A percentile compares a stretch with the other conserved stretches of the same genome.
These are phyloP conservation scores for Puccinellia tenuiflora DNA, from an alignment of 176 grass and related monocot genomes.

Conservation along the genomic window DNA sequence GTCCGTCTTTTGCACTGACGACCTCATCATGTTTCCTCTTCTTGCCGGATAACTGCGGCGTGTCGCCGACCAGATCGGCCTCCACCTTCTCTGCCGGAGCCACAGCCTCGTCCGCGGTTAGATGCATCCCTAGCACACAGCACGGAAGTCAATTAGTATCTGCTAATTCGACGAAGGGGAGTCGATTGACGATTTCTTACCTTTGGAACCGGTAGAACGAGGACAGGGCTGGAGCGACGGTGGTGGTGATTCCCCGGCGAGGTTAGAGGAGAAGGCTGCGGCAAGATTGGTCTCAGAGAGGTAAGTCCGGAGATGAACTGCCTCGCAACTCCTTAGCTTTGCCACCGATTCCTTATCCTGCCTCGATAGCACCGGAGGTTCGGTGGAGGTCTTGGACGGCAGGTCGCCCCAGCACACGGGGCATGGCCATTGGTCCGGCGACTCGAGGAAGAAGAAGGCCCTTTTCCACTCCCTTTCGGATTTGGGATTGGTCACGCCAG, in stretches of 20 bases:
- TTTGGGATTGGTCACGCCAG: not conserved
- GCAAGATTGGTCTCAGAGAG: not conserved
- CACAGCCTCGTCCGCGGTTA: not conserved
- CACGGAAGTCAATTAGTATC: not conserved
- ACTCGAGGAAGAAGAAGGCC: not conserved
- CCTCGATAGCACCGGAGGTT: not conserved
- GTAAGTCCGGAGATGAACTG: not conserved
- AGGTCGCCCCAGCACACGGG: not conserved
- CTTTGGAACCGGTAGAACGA: not conserved
- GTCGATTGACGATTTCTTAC: not conserved
- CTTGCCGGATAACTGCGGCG: not conserved
- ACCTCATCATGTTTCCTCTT: constrained; percentile 7
- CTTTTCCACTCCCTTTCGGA: not conserved
- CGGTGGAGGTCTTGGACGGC: not conserved
- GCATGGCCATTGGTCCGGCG: not conserved
- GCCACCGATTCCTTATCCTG: not conserved
- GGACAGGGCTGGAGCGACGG: not conserved
- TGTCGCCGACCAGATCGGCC: not conserved
- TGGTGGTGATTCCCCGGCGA: not conserved
- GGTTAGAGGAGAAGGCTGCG: not conserved
- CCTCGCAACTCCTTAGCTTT: not conserved
- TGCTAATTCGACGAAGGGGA: not conserved
- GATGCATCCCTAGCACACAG: not conserved
- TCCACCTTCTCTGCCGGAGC: not conserved
- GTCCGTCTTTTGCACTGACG: not conserved